These are phyloP conservation scores for Parsonsia alboflavescens DNA, from an alignment of 257 asterid genomes.

Conservation along the genomic window DNA sequence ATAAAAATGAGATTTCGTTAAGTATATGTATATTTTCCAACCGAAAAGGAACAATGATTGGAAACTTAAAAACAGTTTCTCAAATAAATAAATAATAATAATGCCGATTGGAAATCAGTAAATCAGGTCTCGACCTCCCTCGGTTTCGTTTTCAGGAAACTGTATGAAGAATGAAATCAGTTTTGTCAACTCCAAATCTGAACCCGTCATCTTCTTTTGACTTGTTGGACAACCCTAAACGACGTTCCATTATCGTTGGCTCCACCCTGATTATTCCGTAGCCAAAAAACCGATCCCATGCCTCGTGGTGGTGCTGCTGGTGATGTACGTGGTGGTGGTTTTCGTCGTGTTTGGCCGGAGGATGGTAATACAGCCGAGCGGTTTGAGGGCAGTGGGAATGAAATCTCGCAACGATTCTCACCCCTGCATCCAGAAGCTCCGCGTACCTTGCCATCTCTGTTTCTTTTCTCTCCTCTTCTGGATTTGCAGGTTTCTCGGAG, in stretches of 20 bases:
- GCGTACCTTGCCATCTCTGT: constrained; percentile 26
- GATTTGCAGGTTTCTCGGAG: not conserved
- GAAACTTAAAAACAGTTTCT: not conserved
- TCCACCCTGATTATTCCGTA: constrained; percentile 4
- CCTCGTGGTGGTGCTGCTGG: constrained; percentile 1
- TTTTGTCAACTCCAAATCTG: constrained; percentile 27
- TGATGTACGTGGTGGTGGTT: constrained; percentile 2
- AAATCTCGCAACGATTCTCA: constrained; percentile 38
- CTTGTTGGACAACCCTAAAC: constrained; percentile 12
- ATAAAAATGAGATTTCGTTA: too few relatives aligned
- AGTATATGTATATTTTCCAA: too few relatives aligned
- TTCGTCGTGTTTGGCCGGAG: constrained; percentile 26
- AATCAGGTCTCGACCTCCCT: not conserved
- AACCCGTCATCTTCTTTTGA: not conserved
- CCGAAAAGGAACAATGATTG: not conserved
- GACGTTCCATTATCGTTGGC: constrained; percentile 3
- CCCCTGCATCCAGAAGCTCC: constrained; percentile 32
- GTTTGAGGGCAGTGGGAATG: constrained; percentile 48
- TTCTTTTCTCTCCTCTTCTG: not conserved
- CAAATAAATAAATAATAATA: not conserved
- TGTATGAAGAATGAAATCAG: constrained; percentile 55
- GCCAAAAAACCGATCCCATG: constrained; percentile 13
- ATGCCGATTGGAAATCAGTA: too few relatives aligned
- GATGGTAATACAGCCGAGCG: constrained; percentile 40
- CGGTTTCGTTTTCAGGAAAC: constrained; percentile 14